Conservation (phyloP, 345 rosid species). For the Hibiscus syriacus region DNA sequence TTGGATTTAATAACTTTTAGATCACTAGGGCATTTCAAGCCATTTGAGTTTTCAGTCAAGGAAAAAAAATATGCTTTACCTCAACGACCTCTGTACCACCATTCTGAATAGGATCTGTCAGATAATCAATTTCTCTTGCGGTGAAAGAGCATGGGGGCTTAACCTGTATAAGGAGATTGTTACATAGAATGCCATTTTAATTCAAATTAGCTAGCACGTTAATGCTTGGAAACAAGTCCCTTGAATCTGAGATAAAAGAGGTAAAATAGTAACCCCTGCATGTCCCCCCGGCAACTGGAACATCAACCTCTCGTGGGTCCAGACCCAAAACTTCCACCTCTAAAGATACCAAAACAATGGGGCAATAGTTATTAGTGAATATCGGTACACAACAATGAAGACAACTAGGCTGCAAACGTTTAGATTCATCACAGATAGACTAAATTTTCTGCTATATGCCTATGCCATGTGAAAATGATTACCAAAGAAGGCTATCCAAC, state of each 20-base stretch:
- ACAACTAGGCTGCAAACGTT: neutral
- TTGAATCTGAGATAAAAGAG: conserved; percentile 69
- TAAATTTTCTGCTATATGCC: neutral
- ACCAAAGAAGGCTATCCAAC: neutral
- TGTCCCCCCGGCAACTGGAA: conserved; percentile 82
- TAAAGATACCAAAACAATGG: conserved; percentile 4
- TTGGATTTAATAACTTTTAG: neutral
- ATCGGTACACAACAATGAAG: neutral
- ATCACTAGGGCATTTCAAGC: neutral
- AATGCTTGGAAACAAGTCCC: neutral
- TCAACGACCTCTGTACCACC: conserved; percentile 98
- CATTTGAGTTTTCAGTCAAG: neutral
- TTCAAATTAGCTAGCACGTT: neutral
- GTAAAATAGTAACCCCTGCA: conserved; percentile 73
- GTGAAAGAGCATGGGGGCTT: conserved; percentile 78
- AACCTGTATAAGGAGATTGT: conserved; percentile 35
- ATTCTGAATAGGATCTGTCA: conserved; percentile 88
- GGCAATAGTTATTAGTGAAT: neutral
- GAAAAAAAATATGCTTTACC: conserved; percentile 27
- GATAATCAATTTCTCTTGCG: conserved; percentile 63
- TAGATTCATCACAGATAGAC: neutral
- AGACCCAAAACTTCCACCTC: conserved; percentile 77
- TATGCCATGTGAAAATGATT: neutral
- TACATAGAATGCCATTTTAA: neutral
- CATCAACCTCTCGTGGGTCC: conserved; percentile 67